These are phyloP conservation scores for Cyberlindnera mycetangii DNA, from an alignment of 805 yeast genomes.

Conservation along the genomic window DNA sequence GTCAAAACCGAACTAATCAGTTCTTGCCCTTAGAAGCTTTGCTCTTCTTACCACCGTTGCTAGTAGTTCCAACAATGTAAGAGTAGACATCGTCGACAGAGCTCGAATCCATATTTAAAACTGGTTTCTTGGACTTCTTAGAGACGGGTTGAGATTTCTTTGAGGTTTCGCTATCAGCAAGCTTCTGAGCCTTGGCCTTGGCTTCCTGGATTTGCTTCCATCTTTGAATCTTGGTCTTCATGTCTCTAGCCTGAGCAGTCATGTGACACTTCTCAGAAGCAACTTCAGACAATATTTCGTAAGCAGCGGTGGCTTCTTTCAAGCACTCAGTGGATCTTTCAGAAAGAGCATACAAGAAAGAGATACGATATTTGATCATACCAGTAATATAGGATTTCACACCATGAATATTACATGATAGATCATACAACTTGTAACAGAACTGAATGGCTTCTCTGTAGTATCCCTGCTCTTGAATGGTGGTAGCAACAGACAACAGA, in stretches of 20 bases:
- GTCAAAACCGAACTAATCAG: neutral
- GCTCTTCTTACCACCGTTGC: constrained; percentile 20
- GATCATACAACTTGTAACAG: constrained; percentile 48
- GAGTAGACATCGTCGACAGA: constrained; percentile 10
- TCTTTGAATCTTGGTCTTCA: constrained; percentile 55
- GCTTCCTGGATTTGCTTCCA: constrained; percentile 45
- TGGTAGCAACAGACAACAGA: constrained; percentile 55
- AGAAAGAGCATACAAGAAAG: constrained; percentile 52
- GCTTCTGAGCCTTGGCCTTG: constrained; percentile 34
- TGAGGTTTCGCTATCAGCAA: constrained; percentile 12
- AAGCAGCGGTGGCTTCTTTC: constrained; percentile 53
- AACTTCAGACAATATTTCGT: constrained; percentile 49
- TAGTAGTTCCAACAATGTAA: constrained; percentile 10
- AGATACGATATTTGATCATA: constrained; percentile 63
- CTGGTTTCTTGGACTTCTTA: constrained; percentile 28
- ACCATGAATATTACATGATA: constrained; percentile 54
- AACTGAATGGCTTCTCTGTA: constrained; percentile 48
- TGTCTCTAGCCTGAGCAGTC: constrained; percentile 64
- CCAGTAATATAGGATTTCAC: constrained; percentile 60
- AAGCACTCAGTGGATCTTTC: constrained; percentile 55
- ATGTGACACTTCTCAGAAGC: constrained; percentile 67
- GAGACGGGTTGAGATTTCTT: constrained; percentile 34
- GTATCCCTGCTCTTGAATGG: constrained; percentile 53
- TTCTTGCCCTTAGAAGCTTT: constrained; percentile 7
- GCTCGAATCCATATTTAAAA: constrained; percentile 21